Evolutionary conservation across 2,329 filamentous ascomycete species (phyloP).

Genomic region (Lasiodiplodia theobromae): DNA sequence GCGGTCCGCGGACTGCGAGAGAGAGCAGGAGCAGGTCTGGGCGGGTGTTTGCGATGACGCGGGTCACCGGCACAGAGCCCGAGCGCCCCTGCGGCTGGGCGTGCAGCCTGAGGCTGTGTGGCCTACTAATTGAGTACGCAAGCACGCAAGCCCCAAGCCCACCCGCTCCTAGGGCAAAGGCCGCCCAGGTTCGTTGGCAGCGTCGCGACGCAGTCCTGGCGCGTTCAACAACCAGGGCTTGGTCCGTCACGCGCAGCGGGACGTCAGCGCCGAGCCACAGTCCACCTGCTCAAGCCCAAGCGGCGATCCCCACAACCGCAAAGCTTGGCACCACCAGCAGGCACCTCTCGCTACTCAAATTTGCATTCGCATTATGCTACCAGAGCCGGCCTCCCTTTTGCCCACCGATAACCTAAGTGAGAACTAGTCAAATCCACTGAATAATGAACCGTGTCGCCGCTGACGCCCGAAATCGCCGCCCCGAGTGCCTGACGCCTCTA

Average conservation of each 20-base stretch:
- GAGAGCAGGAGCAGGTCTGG: conserved; percentile 17
- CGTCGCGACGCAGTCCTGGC: conserved; percentile 8
- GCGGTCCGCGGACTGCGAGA: conserved; percentile 9
- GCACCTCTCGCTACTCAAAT: background rate
- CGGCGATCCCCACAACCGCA: conserved; percentile 23
- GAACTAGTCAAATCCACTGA: conserved; percentile 1
- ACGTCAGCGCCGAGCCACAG: conserved; percentile 16
- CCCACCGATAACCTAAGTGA: background rate
- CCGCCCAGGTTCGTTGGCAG: background rate
- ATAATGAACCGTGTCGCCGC: background rate
- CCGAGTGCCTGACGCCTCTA: conserved; percentile 10
- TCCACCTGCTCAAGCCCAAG: background rate
- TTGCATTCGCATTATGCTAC: conserved; percentile 10
- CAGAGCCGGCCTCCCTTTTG: conserved; percentile 3
- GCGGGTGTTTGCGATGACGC: conserved; percentile 27
- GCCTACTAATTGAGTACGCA: conserved; percentile 16
- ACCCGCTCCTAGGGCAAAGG: background rate
- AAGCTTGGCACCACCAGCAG: conserved; percentile 16
- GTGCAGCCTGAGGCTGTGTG: conserved; percentile 23
- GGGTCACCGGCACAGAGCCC: conserved; percentile 22
- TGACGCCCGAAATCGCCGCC: conserved; percentile 20
- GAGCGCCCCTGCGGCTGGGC: conserved; percentile 8
- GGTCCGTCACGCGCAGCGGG: conserved; percentile 1
- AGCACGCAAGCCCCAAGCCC: conserved; percentile 24
- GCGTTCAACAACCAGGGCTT: background rate